These are phyloP conservation scores for Escovopsis weberi DNA, from an alignment of 2,329 filamentous ascomycete genomes.

Conservation along the genomic window DNA sequence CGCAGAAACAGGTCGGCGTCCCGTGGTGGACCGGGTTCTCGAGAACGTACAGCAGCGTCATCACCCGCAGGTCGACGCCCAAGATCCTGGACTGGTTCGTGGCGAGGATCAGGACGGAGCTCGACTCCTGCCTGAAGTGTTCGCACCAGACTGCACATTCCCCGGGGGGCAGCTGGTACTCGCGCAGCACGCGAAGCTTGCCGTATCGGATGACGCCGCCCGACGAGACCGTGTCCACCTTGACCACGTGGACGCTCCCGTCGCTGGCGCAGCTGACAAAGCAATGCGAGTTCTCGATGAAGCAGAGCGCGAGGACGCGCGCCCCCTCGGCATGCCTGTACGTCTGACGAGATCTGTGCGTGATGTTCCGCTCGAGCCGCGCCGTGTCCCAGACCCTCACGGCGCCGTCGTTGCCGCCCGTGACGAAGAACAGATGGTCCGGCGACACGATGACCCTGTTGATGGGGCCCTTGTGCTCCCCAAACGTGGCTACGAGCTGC, in stretches of 20 bases:
- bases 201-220: slow-evolving; percentile 55
- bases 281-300: slow-evolving; percentile 85
- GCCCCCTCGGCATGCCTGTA: slow-evolving; percentile 59
- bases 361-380: slow-evolving; percentile 79
- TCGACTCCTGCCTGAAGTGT: slow-evolving; percentile 71
- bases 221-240: slow-evolving; percentile 44
- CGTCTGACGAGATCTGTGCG: slow-evolving; percentile 73
- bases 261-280: slow-evolving; percentile 86
- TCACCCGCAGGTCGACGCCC: slow-evolving; percentile 74
- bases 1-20: slow-evolving; percentile 77
- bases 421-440: slow-evolving; percentile 90
- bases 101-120: slow-evolving; percentile 71
- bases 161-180: slow-evolving; percentile 59
- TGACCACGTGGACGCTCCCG: slow-evolving; percentile 79
- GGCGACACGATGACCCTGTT: slow-evolving; percentile 72
- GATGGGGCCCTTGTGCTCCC: slow-evolving; percentile 72
- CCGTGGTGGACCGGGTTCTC: slow-evolving; percentile 87
- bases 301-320: slow-evolving; percentile 69
- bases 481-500: slow-evolving; percentile 71
- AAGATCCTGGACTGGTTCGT: slow-evolving; percentile 76
- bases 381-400: slow-evolving; percentile 91
- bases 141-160: slow-evolving; percentile 85
- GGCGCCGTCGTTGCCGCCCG: slow-evolving; percentile 77
- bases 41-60: slow-evolving; percentile 66
- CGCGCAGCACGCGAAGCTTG: slow-evolving; percentile 59